phyloP scores from a whole-genome alignment of 2,329 filamentous ascomycete genomes.

The Penicillium glabrum region DNA sequence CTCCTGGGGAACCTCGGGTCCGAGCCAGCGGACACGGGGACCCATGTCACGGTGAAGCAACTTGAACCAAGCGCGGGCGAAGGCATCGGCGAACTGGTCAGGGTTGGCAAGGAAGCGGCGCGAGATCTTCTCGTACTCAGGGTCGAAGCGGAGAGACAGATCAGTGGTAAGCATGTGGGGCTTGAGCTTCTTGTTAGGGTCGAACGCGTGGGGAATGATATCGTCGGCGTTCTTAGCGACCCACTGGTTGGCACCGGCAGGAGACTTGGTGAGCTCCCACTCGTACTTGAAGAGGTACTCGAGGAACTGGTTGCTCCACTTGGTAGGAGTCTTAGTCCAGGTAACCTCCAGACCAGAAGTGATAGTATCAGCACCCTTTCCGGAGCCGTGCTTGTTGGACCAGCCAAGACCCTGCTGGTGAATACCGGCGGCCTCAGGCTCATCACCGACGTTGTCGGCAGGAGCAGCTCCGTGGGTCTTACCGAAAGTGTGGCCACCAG shows the following conservation, averaged over 20 bases:
- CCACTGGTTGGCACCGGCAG: conserved; percentile 76
- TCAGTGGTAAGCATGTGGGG: conserved; percentile 78
- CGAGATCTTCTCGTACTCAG: conserved; percentile 73
- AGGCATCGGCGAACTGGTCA: conserved; percentile 67
- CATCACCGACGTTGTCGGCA: conserved; percentile 63
- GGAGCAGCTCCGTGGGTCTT: conserved; percentile 76
- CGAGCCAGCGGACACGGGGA: conserved; percentile 68
- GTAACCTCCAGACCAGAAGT: conserved; percentile 76
- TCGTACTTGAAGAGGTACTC: conserved; percentile 77
- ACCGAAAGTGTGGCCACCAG: conserved; percentile 75
- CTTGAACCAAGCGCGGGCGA: conserved; percentile 79
- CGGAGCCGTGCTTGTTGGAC: conserved; percentile 62
- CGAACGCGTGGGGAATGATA: conserved; percentile 71
- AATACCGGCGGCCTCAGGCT: conserved; percentile 65
- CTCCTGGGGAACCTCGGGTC: conserved; percentile 72
- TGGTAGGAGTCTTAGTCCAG: conserved; percentile 73
- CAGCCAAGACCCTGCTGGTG: conserved; percentile 72
- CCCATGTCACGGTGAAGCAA: conserved; percentile 78
- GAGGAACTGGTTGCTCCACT: conserved; percentile 74
- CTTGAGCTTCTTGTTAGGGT: conserved; percentile 68
- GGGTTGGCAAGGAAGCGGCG: conserved; percentile 68
- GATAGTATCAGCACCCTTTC: conserved; percentile 71
- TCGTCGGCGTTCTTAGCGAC: conserved; percentile 66
- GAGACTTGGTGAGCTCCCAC: conserved; percentile 74
- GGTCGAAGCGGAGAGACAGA: conserved; percentile 69